These are phyloP conservation scores for Plasmodium inui DNA, from an alignment of 169 alveolate species.

Conservation along the genomic window DNA sequence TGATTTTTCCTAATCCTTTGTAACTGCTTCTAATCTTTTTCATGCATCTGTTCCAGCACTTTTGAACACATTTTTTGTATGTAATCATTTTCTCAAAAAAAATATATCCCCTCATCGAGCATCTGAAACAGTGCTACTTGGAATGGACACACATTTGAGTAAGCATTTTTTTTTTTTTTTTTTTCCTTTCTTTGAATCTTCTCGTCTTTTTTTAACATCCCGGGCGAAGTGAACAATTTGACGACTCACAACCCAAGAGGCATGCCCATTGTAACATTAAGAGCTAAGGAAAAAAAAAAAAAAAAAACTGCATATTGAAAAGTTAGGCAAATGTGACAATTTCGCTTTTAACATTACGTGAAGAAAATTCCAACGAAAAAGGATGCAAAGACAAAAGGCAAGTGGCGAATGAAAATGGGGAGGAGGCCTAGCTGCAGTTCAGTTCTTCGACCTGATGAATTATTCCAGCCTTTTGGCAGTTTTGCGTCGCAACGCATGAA, in stretches of 20 bases:
- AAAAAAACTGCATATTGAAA: not conserved
- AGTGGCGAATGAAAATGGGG: not conserved
- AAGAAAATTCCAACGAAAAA: not conserved
- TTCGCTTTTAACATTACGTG: not conserved
- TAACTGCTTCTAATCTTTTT: too few species aligned
- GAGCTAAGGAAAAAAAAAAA: not conserved
- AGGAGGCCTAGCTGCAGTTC: not conserved
- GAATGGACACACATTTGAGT: not conserved
- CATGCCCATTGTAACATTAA: not conserved
- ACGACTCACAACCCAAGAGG: not conserved
- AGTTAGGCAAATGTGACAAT: not conserved
- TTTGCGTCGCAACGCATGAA: not conserved
- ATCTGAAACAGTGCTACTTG: not conserved
- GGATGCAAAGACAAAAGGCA: not conserved
- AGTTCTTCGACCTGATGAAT: not conserved
- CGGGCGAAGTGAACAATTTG: not conserved
- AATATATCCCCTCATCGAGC: not conserved
- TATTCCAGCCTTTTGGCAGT: not conserved
- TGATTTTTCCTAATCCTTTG: not conserved
- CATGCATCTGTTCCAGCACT: not conserved
- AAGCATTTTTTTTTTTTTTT: not conserved
- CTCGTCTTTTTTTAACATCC: not conserved
- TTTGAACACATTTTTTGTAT: not conserved
- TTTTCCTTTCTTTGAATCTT: not conserved
- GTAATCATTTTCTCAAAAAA: not conserved